Conservation (phyloP, 1,284 basidiomycete genomes). For the Neonothopanus nambi region DNA sequence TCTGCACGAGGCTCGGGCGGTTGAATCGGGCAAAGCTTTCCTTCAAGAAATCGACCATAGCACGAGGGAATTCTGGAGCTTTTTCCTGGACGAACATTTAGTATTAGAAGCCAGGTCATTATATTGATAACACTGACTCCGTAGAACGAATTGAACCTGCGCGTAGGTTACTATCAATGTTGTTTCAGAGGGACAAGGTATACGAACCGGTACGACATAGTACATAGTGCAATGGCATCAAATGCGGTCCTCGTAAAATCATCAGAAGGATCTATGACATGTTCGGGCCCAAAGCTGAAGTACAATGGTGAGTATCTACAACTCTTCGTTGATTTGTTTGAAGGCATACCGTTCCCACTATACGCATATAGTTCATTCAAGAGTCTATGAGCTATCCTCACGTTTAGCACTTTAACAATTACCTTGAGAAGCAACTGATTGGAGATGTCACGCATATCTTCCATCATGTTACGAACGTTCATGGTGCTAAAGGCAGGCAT, state of each 20-base stretch:
- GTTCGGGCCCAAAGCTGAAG: constrained; percentile 41
- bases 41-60: constrained; percentile 43
- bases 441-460: constrained; percentile 50
- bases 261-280: constrained; percentile 42
- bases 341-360: constrained; percentile 41
- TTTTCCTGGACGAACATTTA: constrained; percentile 23
- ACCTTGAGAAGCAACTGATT: constrained; percentile 44
- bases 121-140: constrained; percentile 17
- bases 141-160: constrained; percentile 43
- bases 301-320: background rate
- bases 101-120: background rate
- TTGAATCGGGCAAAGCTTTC: constrained; percentile 37
- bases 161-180: background rate
- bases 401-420: background rate
- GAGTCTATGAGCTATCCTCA: background rate
- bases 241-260: constrained; percentile 50
- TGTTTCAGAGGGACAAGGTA: background rate
- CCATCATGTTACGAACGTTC: constrained; percentile 48
- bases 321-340: background rate
- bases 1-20: constrained; percentile 37
- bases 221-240: constrained; percentile 45
- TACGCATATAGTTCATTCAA: background rate
- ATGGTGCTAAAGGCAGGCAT: constrained; percentile 52
- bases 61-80: constrained; percentile 42
- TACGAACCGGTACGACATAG: constrained; percentile 44